Evolutionary conservation across 768 basidiomycete genomes (phyloP), one percentile per base, ranked within the genome.

Genomic region (Russula brevipes): DNA sequence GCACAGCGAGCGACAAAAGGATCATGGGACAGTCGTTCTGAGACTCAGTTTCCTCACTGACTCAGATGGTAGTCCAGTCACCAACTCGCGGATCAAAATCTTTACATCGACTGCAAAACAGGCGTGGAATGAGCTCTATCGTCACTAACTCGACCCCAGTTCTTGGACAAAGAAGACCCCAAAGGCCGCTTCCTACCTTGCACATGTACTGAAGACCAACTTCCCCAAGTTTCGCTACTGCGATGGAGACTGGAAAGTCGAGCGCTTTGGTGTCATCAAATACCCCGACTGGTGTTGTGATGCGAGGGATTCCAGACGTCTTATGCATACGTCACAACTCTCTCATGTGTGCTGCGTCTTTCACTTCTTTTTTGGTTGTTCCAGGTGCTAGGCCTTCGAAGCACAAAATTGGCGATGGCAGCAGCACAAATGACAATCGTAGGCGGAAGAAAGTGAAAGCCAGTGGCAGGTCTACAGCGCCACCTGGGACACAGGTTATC

Each of bases 381-480:
- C 45, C 7, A 46, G 45, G 45, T 2, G 45, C 45, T 11, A 8
- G 45, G 10, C 45, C 45, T 46, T 46, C 45, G 1, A 46, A 46
- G 19, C 19, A 11, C n/a, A 19, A 24, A n/a, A 24, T 2, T 4
- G 45, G 45, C 4, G 45, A 24, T 3, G 9, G 1, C 24, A 19
- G 8, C 2, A 19, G 0, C 7, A 1, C 1, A 0, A 46, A 10
- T 0, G 19, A 24, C 45, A 5, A 11, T 10, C 45, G 1, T 4
- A 46, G n/a, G 45, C 45, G 9, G 10, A 46, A 46, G 45, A 46
- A 11, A 11, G 19, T 1, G 3, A 46, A 24, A 5, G 7, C 1
- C 19, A 46, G 24, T 24, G 45, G 8, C 45, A 10, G 24, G 24
- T 24, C 1, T 24, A 24, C 45, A 19, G n/a, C 17, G 2, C n/a